Conservation (phyloP, 306 rosid genomes). For the Rosa multiflora region DNA sequence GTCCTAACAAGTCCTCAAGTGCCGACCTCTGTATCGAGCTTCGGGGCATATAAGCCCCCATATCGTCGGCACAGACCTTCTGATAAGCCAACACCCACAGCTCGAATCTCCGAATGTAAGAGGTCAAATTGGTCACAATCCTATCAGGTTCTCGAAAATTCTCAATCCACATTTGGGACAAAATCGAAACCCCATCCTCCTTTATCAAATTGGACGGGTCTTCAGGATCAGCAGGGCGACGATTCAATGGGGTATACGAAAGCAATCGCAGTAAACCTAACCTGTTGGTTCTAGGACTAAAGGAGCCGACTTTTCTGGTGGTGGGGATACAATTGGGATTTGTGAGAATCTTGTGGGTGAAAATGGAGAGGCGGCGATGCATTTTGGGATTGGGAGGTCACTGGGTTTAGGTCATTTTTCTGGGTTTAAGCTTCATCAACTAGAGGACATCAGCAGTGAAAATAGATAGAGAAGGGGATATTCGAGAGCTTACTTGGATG, state of each 20-base stretch:
- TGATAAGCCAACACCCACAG: conserved; percentile 92
- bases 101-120: conserved; percentile 73
- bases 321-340: conserved; percentile 20
- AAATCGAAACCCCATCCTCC: conserved; percentile 71
- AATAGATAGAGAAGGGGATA: not conserved
- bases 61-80: conserved; percentile 77
- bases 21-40: conserved; percentile 50
- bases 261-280: conserved; percentile 17
- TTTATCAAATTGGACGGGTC: conserved; percentile 64
- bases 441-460: not conserved
- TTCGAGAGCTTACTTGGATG: conserved; percentile 5
- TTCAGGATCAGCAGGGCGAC: conserved; percentile 52
- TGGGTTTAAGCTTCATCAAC: not conserved
- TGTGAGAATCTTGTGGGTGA: conserved; percentile 38
- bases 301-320: conserved; percentile 13
- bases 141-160: conserved; percentile 70
- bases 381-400: conserved; percentile 32
- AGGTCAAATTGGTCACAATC: conserved; percentile 52
- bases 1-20: conserved; percentile 69
- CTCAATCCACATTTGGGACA: conserved; percentile 79
- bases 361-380: conserved; percentile 59
- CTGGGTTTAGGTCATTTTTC: conserved; percentile 42
- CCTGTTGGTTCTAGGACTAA: conserved; percentile 28
- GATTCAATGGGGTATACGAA: conserved; percentile 42
- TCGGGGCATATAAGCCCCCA: conserved; percentile 79